Evolutionary conservation across 345 rosid species (phyloP).

Genomic region (Citropsis articulata): DNA sequence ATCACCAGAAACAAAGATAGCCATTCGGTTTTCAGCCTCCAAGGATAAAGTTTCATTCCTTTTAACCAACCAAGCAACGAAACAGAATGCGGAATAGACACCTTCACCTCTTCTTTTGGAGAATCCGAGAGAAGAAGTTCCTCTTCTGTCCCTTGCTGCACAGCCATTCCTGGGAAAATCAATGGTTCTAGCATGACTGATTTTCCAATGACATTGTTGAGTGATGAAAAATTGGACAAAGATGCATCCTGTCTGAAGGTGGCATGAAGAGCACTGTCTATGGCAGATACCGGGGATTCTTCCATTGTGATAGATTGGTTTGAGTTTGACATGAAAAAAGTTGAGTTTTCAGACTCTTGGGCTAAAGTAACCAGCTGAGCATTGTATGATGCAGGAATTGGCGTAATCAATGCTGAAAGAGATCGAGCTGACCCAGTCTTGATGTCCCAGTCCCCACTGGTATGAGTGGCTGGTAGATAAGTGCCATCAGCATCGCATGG

Average conservation of each 20-base stretch:
- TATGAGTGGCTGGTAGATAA: slow-evolving; percentile 66
- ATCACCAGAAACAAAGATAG: slow-evolving; percentile 56
- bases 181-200: no score
- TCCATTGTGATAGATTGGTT: slow-evolving; percentile 62
- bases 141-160: slow-evolving; percentile 32
- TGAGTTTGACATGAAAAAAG: slow-evolving; percentile 50
- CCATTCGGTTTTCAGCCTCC: slow-evolving; percentile 40
- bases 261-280: slow-evolving; percentile 49
- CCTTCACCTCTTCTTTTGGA: neutral
- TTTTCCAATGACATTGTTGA: no score
- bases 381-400: slow-evolving; percentile 55
- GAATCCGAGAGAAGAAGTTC: slow-evolving; percentile 36
- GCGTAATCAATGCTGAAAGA: slow-evolving; percentile 47
- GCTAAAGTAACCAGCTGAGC: slow-evolving; percentile 52
- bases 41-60: slow-evolving; percentile 51
- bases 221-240: no score
- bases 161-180: no score
- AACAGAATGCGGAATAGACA: slow-evolving; percentile 38
- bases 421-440: slow-evolving; percentile 37
- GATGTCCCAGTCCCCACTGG: slow-evolving; percentile 64
- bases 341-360: slow-evolving; percentile 43
- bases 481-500: slow-evolving; percentile 82
- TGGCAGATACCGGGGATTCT: slow-evolving; percentile 43
- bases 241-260: slow-evolving; percentile 49
- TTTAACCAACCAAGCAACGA: slow-evolving; percentile 66